Conservation (phyloP, 805 yeast species). For the Teunomyces lycoperdinae region DNA sequence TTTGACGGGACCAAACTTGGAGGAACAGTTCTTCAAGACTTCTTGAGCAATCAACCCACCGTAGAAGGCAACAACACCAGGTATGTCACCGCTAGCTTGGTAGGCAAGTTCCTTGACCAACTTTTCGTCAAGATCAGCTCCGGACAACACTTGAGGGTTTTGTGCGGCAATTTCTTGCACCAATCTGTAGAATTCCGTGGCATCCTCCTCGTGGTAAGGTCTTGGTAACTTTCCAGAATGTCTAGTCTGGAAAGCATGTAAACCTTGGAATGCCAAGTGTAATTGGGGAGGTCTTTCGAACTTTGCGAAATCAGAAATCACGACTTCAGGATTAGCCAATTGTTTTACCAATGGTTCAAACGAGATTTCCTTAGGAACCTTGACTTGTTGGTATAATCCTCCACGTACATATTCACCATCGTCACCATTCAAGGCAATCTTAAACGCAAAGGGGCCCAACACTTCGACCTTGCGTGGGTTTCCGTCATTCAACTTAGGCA, state of each 20-base stretch:
- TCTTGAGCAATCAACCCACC: conserved; percentile 98
- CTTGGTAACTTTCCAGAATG: conserved; percentile 70
- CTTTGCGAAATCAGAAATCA: conserved; percentile 87
- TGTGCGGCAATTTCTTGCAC: conserved; percentile 59
- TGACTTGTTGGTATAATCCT: conserved; percentile 90
- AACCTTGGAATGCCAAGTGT: conserved; percentile 89
- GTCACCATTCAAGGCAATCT: conserved; percentile 53
- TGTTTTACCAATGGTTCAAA: conserved; percentile 68
- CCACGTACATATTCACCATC: conserved; percentile 73
- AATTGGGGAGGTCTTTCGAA: conserved; percentile 88
- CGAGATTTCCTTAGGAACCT: conserved; percentile 63
- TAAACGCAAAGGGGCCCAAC: conserved; percentile 92
- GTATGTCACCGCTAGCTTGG: conserved; percentile 90
- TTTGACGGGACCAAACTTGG: conserved; percentile 89
- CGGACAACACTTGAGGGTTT: conserved; percentile 54
- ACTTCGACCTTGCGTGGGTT: conserved; percentile 74
- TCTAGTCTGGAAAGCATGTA: conserved; percentile 65
- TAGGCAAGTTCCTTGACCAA: conserved; percentile 70
- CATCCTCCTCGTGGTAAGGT: conserved; percentile 74
- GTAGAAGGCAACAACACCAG: conserved; percentile 82
- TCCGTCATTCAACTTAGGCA: conserved; percentile 71
- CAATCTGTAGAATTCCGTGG: conserved; percentile 58
- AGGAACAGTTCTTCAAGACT: conserved; percentile 90
- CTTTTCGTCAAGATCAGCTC: conserved; percentile 54
- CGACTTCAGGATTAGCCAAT: conserved; percentile 71